Percentiles rank a stretch among this genome's conserved stretches.
Conservation (phyloP, 208 protist genomes). For the Naegleria fowleri region DNA sequence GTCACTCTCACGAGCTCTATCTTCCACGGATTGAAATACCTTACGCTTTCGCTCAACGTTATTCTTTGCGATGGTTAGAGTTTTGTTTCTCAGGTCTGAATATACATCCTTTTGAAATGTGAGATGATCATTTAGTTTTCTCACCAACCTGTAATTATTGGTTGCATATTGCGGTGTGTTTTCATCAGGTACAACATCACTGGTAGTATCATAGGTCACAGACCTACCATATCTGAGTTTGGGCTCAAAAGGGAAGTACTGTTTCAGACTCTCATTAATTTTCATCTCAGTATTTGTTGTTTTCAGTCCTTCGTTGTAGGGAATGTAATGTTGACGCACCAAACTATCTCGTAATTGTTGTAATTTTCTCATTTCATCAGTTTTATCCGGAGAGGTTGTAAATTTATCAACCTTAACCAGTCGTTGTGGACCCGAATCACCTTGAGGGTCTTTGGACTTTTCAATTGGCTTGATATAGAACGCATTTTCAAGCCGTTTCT, state of each 20-base stretch:
- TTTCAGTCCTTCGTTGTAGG: neutral
- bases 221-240: neutral
- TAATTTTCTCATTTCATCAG: neutral
- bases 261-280: neutral
- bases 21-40: neutral
- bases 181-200: neutral
- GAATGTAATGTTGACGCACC: neutral
- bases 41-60: neutral
- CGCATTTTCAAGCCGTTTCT: neutral
- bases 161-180: neutral
- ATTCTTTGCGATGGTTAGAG: neutral
- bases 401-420: neutral
- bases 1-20: neutral
- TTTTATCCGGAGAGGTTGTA: neutral
- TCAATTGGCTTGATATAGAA: neutral
- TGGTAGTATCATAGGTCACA: neutral
- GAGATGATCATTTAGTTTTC: neutral
- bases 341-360: neutral
- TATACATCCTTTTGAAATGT: neutral
- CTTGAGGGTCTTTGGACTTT: neutral
- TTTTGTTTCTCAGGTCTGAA: neutral
- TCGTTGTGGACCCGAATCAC: neutral
- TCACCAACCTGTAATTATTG: neutral
- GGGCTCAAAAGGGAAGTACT: neutral
- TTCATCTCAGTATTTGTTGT: neutral